A percentile compares a stretch with the other conserved stretches of the same genome.
These are phyloP conservation scores for Furcasterigmium sp. DNA, from an alignment of 2,329 filamentous ascomycete genomes.

Conservation along the genomic window DNA sequence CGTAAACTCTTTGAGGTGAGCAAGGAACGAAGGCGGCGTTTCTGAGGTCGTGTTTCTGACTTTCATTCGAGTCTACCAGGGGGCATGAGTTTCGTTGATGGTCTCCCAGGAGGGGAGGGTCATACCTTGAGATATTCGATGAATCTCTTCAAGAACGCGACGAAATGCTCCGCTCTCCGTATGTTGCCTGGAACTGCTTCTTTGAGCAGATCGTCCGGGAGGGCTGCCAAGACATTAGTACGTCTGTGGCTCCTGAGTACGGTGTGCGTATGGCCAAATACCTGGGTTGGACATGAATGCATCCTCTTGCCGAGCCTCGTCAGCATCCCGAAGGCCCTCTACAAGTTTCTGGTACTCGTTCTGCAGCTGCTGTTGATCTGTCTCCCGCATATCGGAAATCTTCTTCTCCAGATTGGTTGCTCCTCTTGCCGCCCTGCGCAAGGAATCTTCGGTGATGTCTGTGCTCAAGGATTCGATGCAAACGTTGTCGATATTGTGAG, in stretches of 20 bases:
- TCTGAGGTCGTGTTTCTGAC: conserved; percentile 96
- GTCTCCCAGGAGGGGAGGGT: background rate
- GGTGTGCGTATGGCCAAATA: conserved; percentile 17
- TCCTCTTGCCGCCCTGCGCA: conserved; percentile 84
- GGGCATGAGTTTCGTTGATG: background rate
- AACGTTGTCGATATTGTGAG: conserved; percentile 99
- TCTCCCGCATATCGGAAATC: conserved; percentile 92
- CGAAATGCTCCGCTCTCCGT: conserved; percentile 89
- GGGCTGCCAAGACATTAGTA: conserved; percentile 39
- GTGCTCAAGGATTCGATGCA: conserved; percentile 98
- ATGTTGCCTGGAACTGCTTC: conserved; percentile 98
- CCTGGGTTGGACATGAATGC: conserved; percentile 93
- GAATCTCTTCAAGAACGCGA: conserved; percentile 90
- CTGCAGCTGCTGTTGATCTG: conserved; percentile 89
- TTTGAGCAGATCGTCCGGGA: conserved; percentile 90
- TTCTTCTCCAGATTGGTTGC: conserved; percentile 87
- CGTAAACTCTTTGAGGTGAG: conserved; percentile 89
- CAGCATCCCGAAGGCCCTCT: conserved; percentile 80
- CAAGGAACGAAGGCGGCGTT: conserved; percentile 88
- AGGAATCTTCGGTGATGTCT: conserved; percentile 90
- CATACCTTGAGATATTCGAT: conserved; percentile 85
- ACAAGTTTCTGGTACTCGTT: conserved; percentile 95
- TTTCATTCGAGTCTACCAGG: conserved; percentile 90
- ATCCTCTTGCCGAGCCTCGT: conserved; percentile 87
- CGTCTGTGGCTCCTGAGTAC: background rate